phyloP scores from a whole-genome alignment of 2,329 filamentous ascomycete species.

The Penicillium decumbens region DNA sequence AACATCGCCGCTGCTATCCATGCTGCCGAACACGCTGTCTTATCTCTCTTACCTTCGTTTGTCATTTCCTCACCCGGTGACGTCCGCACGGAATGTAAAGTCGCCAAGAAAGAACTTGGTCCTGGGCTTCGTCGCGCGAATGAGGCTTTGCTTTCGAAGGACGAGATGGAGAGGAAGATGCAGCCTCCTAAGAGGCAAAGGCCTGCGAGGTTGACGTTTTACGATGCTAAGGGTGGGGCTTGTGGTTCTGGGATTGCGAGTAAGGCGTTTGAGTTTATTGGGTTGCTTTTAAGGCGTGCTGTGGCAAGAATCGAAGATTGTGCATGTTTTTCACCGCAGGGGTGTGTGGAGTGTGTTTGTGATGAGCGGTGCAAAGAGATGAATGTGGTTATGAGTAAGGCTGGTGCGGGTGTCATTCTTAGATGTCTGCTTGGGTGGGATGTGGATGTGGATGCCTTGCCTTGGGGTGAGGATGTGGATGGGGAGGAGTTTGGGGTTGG shows the following conservation, averaged over 20 bases:
- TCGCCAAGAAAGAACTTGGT: conserved; percentile 79
- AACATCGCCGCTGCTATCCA: conserved; percentile 89
- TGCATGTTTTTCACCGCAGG: conserved; percentile 60
- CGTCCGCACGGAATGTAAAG: conserved; percentile 91
- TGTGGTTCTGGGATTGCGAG: conserved; percentile 79
- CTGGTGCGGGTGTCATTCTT: conserved; percentile 75
- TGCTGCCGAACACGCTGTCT: conserved; percentile 85
- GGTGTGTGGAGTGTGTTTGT: conserved; percentile 86
- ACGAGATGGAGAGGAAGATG: conserved; percentile 17
- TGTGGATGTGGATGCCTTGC: conserved; percentile 77
- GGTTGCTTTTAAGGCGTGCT: conserved; percentile 70
- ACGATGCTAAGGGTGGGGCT: conserved; percentile 86
- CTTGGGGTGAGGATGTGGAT: conserved; percentile 79
- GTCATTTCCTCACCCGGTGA: conserved; percentile 87
- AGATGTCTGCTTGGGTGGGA: conserved; percentile 69
- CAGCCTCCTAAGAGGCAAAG: conserved; percentile 60
- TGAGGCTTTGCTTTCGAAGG: conserved; percentile 15
- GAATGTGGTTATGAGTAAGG: conserved; percentile 92
- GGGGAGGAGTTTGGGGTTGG: conserved; percentile 51
- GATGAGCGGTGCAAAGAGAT: conserved; percentile 77
- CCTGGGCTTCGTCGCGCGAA: conserved; percentile 43
- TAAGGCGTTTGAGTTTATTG: conserved; percentile 91
- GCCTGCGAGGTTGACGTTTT: conserved; percentile 85
- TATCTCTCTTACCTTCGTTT: conserved; percentile 83
- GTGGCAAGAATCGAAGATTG: conserved; percentile 72